Conservation (phyloP, 2,329 filamentous ascomycete genomes). For the Talaromyces amestolkiae region DNA sequence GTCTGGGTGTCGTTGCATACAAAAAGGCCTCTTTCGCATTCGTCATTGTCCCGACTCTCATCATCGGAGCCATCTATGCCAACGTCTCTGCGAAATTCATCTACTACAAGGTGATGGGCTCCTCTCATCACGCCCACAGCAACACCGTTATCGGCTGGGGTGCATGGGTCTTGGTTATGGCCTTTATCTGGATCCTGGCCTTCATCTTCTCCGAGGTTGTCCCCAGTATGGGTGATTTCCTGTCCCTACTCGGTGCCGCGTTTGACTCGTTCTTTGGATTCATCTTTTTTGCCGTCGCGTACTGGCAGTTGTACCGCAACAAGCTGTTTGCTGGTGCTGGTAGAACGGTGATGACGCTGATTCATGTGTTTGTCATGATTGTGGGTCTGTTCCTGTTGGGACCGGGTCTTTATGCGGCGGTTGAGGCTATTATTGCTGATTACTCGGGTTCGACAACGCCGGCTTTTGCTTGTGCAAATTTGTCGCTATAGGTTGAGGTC, state of each 20-base stretch:
- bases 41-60: conserved; percentile 51
- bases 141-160: conserved; percentile 51
- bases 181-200: conserved; percentile 43
- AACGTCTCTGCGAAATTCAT: conserved; percentile 51
- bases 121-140: conserved; percentile 46
- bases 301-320: conserved; percentile 46
- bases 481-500: conserved; percentile 40
- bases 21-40: conserved; percentile 53
- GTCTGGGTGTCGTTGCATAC: conserved; percentile 44
- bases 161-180: conserved; percentile 45
- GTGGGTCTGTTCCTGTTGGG: conserved; percentile 51
- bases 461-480: conserved; percentile 52
- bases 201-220: conserved; percentile 52
- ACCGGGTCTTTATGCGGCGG: conserved; percentile 53
- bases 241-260: conserved; percentile 48
- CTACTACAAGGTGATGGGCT: conserved; percentile 46
- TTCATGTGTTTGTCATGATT: conserved; percentile 48
- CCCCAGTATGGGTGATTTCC: conserved; percentile 52
- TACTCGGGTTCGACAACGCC: conserved; percentile 46
- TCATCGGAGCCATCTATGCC: conserved; percentile 52
- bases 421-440: conserved; percentile 53
- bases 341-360: conserved; percentile 43
- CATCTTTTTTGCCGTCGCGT: conserved; percentile 52
- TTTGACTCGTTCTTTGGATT: conserved; percentile 54
- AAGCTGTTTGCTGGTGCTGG: conserved; percentile 38